Conservation (phyloP, 352 stramenopile species). For the Pythium folliculosum region DNA sequence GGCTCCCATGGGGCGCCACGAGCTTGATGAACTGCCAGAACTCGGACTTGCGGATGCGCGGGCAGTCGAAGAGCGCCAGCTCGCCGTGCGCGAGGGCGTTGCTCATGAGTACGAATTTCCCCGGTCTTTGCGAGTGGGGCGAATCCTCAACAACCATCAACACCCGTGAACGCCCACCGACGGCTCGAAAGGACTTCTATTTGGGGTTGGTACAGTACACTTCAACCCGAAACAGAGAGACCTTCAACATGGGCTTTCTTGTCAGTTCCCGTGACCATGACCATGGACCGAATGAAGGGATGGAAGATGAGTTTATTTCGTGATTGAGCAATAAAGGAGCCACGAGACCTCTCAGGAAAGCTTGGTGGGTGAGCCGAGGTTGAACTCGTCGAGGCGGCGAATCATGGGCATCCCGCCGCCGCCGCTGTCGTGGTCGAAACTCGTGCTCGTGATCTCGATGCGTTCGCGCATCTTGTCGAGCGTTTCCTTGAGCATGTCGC, state of each 20-base stretch:
- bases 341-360: background rate
- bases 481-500: constrained; percentile 94
- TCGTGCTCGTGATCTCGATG: constrained; percentile 92
- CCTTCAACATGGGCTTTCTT: too few species aligned
- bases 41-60: constrained; percentile 50
- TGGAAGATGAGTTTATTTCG: too few species aligned
- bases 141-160: constrained; percentile 24
- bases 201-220: constrained; percentile 1
- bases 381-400: constrained; percentile 86
- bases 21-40: constrained; percentile 74
- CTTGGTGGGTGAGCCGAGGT: constrained; percentile 62
- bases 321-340: too few species aligned
- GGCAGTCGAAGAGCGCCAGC: constrained; percentile 59
- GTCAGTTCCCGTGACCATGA: too few species aligned
- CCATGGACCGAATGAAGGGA: too few species aligned
- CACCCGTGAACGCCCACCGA: constrained; percentile 22
- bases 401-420: constrained; percentile 66
- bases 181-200: constrained; percentile 6
- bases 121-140: background rate
- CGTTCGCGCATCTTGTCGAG: constrained; percentile 94
- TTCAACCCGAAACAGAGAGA: background rate
- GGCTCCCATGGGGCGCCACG: constrained; percentile 37
- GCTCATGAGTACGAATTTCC: constrained; percentile 35
- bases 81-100: constrained; percentile 49
- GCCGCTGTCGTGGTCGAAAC: constrained; percentile 77